A percentile compares a stretch with the other conserved stretches of the same genome.
These are phyloP conservation scores for Fraxinus anomala DNA, from an alignment of 257 asterid species.

Conservation along the genomic window DNA sequence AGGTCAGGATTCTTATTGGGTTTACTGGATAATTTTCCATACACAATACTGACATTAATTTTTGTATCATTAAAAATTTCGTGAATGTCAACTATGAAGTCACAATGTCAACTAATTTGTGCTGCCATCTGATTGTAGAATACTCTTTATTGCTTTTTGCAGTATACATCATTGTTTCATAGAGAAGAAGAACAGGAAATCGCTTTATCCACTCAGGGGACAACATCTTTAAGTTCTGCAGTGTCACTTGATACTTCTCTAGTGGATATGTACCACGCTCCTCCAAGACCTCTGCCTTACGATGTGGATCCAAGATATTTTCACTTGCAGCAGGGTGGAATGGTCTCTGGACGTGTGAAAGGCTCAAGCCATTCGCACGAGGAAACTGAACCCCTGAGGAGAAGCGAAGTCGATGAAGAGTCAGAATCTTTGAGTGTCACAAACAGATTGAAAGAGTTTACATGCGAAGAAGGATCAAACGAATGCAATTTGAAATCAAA, in stretches of 20 bases:
- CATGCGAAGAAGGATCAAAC: slow-evolving; percentile 57
- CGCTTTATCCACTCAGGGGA: slow-evolving; percentile 55
- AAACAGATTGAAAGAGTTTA: slow-evolving; percentile 61
- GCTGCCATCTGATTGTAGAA: slow-evolving; percentile 23
- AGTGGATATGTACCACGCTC: slow-evolving; percentile 77
- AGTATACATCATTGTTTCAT: slow-evolving; percentile 72
- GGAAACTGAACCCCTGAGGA: slow-evolving; percentile 76
- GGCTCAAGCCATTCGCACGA: slow-evolving; percentile 76
- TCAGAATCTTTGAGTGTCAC: slow-evolving; percentile 52
- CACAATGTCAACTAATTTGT: slow-evolving; percentile 5
- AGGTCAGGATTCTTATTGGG: not conserved
- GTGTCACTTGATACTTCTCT: slow-evolving; percentile 70
- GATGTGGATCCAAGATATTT: slow-evolving; percentile 78
- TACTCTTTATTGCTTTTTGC: slow-evolving; percentile 34
- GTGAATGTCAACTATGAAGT: not conserved
- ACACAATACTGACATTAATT: not conserved
- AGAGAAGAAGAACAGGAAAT: slow-evolving; percentile 66
- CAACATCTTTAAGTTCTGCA: slow-evolving; percentile 58
- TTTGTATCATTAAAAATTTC: slow-evolving; percentile 2
- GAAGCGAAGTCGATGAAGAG: slow-evolving; percentile 62
- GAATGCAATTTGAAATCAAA: slow-evolving; percentile 58
- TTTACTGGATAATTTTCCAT: not conserved
- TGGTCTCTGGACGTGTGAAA: slow-evolving; percentile 78
- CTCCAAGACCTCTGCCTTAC: slow-evolving; percentile 95
- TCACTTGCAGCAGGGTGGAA: slow-evolving; percentile 69